phyloP scores from a whole-genome alignment of 1,284 basidiomycete species.

The Ustilago tritici region DNA sequence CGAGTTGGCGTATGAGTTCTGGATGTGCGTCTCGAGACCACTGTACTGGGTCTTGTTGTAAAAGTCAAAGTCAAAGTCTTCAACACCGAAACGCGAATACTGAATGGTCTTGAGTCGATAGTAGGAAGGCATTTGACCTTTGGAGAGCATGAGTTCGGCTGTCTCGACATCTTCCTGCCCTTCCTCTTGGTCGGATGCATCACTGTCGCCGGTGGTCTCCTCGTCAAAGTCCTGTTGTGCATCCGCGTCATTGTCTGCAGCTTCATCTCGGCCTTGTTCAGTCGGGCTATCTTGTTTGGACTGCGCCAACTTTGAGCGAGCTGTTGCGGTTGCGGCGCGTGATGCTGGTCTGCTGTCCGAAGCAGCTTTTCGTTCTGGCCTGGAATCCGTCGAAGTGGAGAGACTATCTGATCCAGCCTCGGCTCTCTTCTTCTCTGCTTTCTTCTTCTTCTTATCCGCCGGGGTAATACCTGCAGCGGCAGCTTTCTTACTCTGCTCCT shows the following conservation, averaged over 20 bases:
- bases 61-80: slow-evolving; percentile 94
- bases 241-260: background rate
- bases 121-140: slow-evolving; percentile 77
- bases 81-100: slow-evolving; percentile 98
- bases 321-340: background rate
- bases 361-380: slow-evolving; percentile 13
- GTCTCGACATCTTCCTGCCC: slow-evolving; percentile 48
- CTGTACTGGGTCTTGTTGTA: slow-evolving; percentile 78
- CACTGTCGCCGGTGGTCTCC: slow-evolving; percentile 26
- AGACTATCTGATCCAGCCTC: slow-evolving; percentile 32
- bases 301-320: slow-evolving; percentile 10
- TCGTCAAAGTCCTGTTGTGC: slow-evolving; percentile 18
- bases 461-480: slow-evolving; percentile 51
- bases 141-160: slow-evolving; percentile 38
- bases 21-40: slow-evolving; percentile 95
- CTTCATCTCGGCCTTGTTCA: slow-evolving; percentile 1
- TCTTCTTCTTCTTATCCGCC: slow-evolving; percentile 48
- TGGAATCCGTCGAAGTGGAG: slow-evolving; percentile 23
- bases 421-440: slow-evolving; percentile 32
- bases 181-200: slow-evolving; percentile 49
- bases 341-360: slow-evolving; percentile 7
- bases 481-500: slow-evolving; percentile 62
- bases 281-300: slow-evolving; percentile 14
- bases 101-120: slow-evolving; percentile 96
- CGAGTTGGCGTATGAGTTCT: slow-evolving; percentile 96